Evolutionary conservation across 2,329 filamentous ascomycete species (phyloP).

Genomic region (Aspergillus fijiensis): DNA sequence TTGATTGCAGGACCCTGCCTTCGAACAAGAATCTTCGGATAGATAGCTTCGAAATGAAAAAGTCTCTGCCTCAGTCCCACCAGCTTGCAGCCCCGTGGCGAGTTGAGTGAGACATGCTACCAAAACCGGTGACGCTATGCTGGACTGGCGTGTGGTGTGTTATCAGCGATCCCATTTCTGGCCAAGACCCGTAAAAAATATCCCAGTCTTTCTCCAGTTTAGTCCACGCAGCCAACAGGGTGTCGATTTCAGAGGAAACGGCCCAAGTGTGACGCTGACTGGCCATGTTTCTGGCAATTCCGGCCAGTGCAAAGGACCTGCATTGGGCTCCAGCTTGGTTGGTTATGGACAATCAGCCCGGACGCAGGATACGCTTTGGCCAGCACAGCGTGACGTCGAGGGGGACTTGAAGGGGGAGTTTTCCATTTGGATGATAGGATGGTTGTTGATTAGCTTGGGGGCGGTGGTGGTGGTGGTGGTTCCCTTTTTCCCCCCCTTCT

Average conservation of each 20-base stretch:
- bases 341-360: constrained; percentile 7
- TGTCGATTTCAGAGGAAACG: constrained; percentile 8
- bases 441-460: neutral
- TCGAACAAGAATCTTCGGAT: neutral
- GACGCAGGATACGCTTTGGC: constrained; percentile 4
- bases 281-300: constrained; percentile 22
- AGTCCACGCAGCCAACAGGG: constrained; percentile 5
- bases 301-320: constrained; percentile 9
- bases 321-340: constrained; percentile 7
- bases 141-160: constrained; percentile 6
- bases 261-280: constrained; percentile 11
- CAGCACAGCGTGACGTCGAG: constrained; percentile 1
- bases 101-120: constrained; percentile 10
- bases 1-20: constrained; percentile 1
- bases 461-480: neutral
- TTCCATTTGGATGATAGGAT: neutral
- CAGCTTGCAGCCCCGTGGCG: constrained; percentile 2
- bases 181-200: constrained; percentile 2
- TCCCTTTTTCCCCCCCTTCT: neutral
- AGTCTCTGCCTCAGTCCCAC: constrained; percentile 4
- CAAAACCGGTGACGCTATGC: constrained; percentile 6
- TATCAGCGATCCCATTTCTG: constrained; percentile 10
- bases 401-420: too few species aligned
- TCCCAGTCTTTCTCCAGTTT: constrained; percentile 9
- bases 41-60: constrained; percentile 4